These are phyloP conservation scores for Backusella tarrabulga DNA, from an alignment of 192 early-diverging fungal genomes.

Conservation along the genomic window DNA sequence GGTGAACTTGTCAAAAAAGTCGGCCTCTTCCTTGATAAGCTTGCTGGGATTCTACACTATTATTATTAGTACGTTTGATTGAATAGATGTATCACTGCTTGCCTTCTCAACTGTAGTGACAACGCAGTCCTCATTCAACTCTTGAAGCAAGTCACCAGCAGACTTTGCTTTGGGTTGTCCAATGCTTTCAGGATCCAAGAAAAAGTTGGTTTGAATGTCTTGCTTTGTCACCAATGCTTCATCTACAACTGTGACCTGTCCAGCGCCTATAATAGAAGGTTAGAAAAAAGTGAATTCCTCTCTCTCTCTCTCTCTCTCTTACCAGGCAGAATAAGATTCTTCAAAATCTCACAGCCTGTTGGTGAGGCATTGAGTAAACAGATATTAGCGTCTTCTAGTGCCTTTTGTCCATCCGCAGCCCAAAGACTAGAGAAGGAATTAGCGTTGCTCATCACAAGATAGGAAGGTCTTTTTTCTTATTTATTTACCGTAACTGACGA, in stretches of 20 bases:
- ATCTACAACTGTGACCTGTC: slow-evolving; percentile 86
- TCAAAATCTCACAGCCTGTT: slow-evolving; percentile 87
- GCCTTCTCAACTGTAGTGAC: slow-evolving; percentile 62
- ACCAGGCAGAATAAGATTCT: slow-evolving; percentile 97
- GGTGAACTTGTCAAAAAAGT: slow-evolving; percentile 67
- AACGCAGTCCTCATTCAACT: slow-evolving; percentile 87
- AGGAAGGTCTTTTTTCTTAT: too few species aligned
- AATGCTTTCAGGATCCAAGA: slow-evolving; percentile 65
- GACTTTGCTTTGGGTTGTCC: slow-evolving; percentile 66
- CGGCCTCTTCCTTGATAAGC: slow-evolving; percentile 46
- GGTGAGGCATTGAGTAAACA: slow-evolving; percentile 84
- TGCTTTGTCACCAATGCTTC: slow-evolving; percentile 55
- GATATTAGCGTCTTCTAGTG: slow-evolving; percentile 80
- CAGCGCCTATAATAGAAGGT: slow-evolving; percentile 65
- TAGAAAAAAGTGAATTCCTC: not conserved
- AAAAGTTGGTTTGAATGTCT: slow-evolving; percentile 91
- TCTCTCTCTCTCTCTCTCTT: slow-evolving; percentile 3
- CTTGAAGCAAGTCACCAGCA: slow-evolving; percentile 64
- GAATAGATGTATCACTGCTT: too few species aligned
- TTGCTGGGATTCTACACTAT: slow-evolving; percentile 37
- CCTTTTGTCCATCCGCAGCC: slow-evolving; percentile 86
- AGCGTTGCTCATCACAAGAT: not conserved
- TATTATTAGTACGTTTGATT: not conserved
- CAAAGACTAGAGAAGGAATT: slow-evolving; percentile 69
- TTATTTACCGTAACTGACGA: slow-evolving; percentile 74